Evolutionary conservation across 352 stramenopile species (phyloP).

Genomic region (Phytophthora fragariaefolia): DNA sequence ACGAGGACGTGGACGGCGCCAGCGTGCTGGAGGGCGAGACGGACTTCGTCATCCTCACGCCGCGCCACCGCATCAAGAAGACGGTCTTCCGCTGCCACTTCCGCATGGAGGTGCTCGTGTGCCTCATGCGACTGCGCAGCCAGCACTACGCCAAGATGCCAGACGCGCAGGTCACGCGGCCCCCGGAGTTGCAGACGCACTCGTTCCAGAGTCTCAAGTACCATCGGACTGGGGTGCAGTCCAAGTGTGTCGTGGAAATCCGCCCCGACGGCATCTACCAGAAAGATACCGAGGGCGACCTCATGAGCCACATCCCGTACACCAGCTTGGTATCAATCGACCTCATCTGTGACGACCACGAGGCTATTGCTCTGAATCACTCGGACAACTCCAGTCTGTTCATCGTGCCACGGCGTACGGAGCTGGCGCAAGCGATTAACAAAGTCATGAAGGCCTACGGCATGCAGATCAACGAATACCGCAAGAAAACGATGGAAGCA

Average conservation of each 20-base stretch:
- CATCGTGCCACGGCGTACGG: constrained; percentile 64
- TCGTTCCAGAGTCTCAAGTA: constrained; percentile 69
- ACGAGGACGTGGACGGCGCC: constrained; percentile 75
- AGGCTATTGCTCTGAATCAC: constrained; percentile 78
- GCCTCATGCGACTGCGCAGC: constrained; percentile 75
- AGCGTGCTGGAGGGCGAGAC: constrained; percentile 74
- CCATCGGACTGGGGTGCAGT: constrained; percentile 64
- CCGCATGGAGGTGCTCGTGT: constrained; percentile 86
- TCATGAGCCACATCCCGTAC: constrained; percentile 85
- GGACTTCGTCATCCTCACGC: constrained; percentile 81
- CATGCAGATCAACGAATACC: constrained; percentile 87
- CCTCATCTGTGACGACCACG: constrained; percentile 77
- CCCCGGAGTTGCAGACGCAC: constrained; percentile 58
- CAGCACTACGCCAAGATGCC: constrained; percentile 59
- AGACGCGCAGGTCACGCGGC: constrained; percentile 20
- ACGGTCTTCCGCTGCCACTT: constrained; percentile 83
- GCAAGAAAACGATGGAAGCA: constrained; percentile 78
- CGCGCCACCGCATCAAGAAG: constrained; percentile 82
- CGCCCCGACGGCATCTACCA: constrained; percentile 80
- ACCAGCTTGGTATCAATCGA: constrained; percentile 86
- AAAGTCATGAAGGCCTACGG: constrained; percentile 76
- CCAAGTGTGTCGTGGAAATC: constrained; percentile 72
- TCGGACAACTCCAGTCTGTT: constrained; percentile 87
- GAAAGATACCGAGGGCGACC: constrained; percentile 71
- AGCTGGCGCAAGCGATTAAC: constrained; percentile 76